Conservation (phyloP, 208 protist genomes). For the Acanthamoeba healyi region DNA sequence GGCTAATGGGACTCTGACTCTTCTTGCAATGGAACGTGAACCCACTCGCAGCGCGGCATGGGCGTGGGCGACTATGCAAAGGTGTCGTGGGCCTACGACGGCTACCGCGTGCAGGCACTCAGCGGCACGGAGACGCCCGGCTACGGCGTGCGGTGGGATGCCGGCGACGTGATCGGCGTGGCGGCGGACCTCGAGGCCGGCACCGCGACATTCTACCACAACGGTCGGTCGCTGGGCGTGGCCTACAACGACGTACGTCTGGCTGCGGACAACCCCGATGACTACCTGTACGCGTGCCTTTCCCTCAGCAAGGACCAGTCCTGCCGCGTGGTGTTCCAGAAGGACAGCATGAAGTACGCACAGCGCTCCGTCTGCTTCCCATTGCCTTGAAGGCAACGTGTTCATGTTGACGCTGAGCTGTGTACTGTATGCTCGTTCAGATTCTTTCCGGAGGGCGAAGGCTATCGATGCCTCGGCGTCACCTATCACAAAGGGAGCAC, state of each 20-base stretch:
- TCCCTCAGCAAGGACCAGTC: not conserved
- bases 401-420: too few species aligned
- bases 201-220: constrained; percentile 7
- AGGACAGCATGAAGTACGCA: not conserved
- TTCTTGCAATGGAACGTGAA: not conserved
- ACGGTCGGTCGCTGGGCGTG: not conserved
- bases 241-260: not conserved
- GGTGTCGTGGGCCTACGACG: constrained; percentile 53
- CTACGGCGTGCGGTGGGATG: constrained; percentile 34
- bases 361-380: not conserved
- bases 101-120: constrained; percentile 5
- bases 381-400: too few species aligned
- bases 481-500: not conserved
- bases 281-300: not conserved
- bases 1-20: too few species aligned
- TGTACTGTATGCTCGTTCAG: not conserved
- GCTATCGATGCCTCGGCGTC: not conserved
- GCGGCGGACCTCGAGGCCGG: not conserved
- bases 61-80: constrained; percentile 45
- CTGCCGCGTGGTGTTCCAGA: not conserved
- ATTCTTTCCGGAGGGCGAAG: not conserved
- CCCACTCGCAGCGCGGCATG: not conserved
- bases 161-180: constrained; percentile 10
- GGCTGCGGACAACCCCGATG: not conserved
- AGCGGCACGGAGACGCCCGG: not conserved